A percentile compares a stretch with the other conserved stretches of the same genome.
Evolutionary conservation across 2,329 filamentous ascomycete species (phyloP).

Genomic region (Cladosporium austrohemisphaericum): DNA sequence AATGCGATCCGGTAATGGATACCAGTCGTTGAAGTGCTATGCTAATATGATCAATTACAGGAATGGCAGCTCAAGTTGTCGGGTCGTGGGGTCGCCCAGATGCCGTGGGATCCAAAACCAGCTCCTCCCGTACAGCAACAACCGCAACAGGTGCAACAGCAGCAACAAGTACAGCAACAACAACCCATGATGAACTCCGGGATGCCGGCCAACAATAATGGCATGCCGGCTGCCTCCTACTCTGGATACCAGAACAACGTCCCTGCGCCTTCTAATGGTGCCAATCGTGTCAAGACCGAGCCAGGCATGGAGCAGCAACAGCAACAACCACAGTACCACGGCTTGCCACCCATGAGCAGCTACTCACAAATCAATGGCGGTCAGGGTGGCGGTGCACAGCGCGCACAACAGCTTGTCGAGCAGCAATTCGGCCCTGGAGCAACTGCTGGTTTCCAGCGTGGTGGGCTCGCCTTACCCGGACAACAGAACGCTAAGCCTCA

Average conservation of each 20-base stretch:
- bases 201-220: background rate
- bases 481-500: slow-evolving; percentile 24
- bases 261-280: slow-evolving; percentile 12
- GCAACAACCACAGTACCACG: slow-evolving; percentile 30
- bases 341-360: slow-evolving; percentile 21
- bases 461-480: slow-evolving; percentile 31
- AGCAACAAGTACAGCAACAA: slow-evolving; percentile 16
- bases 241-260: slow-evolving; percentile 7
- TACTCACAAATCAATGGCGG: slow-evolving; percentile 26
- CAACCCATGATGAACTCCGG: slow-evolving; percentile 21
- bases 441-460: slow-evolving; percentile 56
- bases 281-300: slow-evolving; percentile 51
- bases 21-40: no score
- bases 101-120: slow-evolving; percentile 92
- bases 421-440: slow-evolving; percentile 56
- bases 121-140: slow-evolving; percentile 46
- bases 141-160: slow-evolving; percentile 2
- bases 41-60: slow-evolving; percentile 45
- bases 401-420: slow-evolving; percentile 53
- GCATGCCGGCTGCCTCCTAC: slow-evolving; percentile 14
- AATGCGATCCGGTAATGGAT: no score
- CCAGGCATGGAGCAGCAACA: slow-evolving; percentile 33
- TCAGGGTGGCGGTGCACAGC: slow-evolving; percentile 39
- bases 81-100: slow-evolving; percentile 75
- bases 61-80: slow-evolving; percentile 93